Percentiles rank a stretch among this genome's conserved stretches.
These are phyloP conservation scores for Staphylotrichum tortipilum DNA, from an alignment of 495 filamentous ascomycete genomes.

Conservation along the genomic window DNA sequence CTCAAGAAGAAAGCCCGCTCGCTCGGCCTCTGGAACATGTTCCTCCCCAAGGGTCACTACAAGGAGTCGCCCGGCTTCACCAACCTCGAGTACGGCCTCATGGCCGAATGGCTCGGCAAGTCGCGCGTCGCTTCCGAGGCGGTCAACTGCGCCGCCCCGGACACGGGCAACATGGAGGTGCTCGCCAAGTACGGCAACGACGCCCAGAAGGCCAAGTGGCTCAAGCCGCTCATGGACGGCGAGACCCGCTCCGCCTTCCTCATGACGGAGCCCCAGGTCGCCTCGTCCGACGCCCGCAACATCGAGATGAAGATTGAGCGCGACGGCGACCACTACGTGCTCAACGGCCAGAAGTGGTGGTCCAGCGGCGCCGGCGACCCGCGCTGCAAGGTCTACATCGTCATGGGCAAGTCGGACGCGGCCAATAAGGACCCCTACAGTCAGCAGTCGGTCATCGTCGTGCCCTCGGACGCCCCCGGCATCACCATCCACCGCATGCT, in stretches of 20 bases:
- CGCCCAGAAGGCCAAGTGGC: slow-evolving; percentile 80
- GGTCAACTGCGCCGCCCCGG: slow-evolving; percentile 83
- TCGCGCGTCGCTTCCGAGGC: slow-evolving; percentile 75
- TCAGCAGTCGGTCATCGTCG: slow-evolving; percentile 84
- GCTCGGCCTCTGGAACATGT: slow-evolving; percentile 97
- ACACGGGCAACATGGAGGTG: slow-evolving; percentile 95
- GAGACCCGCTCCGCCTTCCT: slow-evolving; percentile 83
- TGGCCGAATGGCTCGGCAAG: slow-evolving; percentile 83
- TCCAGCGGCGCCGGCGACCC: slow-evolving; percentile 86
- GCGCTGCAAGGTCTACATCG: slow-evolving; percentile 79
- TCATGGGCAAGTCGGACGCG: slow-evolving; percentile 81
- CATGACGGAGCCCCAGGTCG: slow-evolving; percentile 86
- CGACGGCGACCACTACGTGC: slow-evolving; percentile 73
- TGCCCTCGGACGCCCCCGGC: slow-evolving; percentile 64
- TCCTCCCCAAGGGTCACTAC: slow-evolving; percentile 90
- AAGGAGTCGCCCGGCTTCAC: slow-evolving; percentile 84
- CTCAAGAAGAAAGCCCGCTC: slow-evolving; percentile 76
- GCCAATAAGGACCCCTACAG: slow-evolving; percentile 64
- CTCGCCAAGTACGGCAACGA: slow-evolving; percentile 88
- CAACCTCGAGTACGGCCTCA: slow-evolving; percentile 87
- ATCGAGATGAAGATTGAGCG: slow-evolving; percentile 72
- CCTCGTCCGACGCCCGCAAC: slow-evolving; percentile 81
- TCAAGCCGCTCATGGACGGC: slow-evolving; percentile 74
- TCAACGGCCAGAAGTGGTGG: slow-evolving; percentile 98
- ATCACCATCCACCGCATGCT: slow-evolving; percentile 81